These are phyloP conservation scores for Boletellus ananiceps DNA, from an alignment of 768 basidiomycete genomes.

Conservation along the genomic window DNA sequence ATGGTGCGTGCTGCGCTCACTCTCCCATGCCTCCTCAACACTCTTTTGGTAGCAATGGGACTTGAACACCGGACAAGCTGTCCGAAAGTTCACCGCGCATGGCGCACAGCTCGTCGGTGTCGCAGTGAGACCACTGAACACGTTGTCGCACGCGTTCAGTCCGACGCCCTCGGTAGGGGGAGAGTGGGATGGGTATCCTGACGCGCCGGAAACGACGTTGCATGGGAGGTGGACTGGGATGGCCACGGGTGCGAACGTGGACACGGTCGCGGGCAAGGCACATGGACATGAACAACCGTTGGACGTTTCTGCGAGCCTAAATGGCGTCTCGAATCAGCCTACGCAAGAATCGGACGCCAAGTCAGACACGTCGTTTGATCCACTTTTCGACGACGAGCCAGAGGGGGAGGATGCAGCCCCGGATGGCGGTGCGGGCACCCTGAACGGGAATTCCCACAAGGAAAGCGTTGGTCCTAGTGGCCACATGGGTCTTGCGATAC, in stretches of 20 bases:
- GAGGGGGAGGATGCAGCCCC: conserved; percentile 39
- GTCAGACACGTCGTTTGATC: conserved; percentile 81
- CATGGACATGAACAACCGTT: conserved; percentile 14
- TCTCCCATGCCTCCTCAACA: conserved; percentile 5
- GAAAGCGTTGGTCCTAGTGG: conserved; percentile 8
- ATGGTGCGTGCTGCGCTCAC: conserved; percentile 48
- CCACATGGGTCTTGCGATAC: conserved; percentile 25
- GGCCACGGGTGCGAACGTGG: conserved; percentile 21
- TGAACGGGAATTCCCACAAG: conserved; percentile 14
- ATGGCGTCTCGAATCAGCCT: conserved; percentile 20
- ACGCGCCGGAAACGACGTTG: conserved; percentile 4
- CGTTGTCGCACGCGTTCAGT: conserved; percentile 31
- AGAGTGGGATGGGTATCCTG: conserved; percentile 18
- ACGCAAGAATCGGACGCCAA: conserved; percentile 53
- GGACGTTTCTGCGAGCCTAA: conserved; percentile 21
- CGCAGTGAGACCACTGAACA: conserved; percentile 62
- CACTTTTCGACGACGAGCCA: conserved; percentile 85
- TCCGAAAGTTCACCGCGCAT: conserved; percentile 76
- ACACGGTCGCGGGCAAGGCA: conserved; percentile 19
- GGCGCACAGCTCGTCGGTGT: conserved; percentile 81
- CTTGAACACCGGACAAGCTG: conserved; percentile 80
- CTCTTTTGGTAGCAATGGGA: conserved; percentile 82
- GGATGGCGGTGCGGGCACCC: conserved; percentile 16
- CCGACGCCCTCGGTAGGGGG: conserved; percentile 23
- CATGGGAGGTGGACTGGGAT: conserved; percentile 12